Conservation (phyloP, 208 protist genomes). For the Wallacemonas sp. region DNA sequence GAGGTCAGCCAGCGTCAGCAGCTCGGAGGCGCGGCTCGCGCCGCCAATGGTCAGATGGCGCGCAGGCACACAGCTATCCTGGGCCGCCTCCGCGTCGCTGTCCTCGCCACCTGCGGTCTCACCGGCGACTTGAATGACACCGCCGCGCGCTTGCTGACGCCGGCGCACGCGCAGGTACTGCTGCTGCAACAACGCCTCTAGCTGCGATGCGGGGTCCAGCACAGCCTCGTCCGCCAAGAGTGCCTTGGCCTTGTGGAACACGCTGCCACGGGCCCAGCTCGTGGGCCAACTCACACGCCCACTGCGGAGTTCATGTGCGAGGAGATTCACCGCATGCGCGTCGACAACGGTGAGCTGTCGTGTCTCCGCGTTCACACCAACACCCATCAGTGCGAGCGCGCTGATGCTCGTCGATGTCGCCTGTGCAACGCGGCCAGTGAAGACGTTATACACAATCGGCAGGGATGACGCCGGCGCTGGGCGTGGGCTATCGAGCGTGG, state of each 20-base stretch:
- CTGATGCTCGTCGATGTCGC: constrained; percentile 39
- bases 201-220: constrained; percentile 25
- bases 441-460: constrained; percentile 76
- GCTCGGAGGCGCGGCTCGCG: constrained; percentile 19
- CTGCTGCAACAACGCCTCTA: constrained; percentile 32
- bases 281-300: constrained; percentile 56
- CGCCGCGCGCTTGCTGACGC: constrained; percentile 12
- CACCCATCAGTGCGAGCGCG: constrained; percentile 51
- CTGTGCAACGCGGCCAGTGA: constrained; percentile 74
- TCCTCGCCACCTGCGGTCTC: not conserved
- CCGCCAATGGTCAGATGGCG: not conserved
- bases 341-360: constrained; percentile 51
- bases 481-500: not conserved
- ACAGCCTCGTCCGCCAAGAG: constrained; percentile 27
- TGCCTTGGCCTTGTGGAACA: constrained; percentile 42
- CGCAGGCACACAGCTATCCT: not conserved
- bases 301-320: constrained; percentile 42
- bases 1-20: constrained; percentile 63
- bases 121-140: not conserved
- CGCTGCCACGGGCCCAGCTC: constrained; percentile 41
- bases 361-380: constrained; percentile 40
- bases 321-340: constrained; percentile 25
- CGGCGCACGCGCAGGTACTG: constrained; percentile 41
- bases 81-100: not conserved
- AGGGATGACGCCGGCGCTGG: not conserved